A percentile compares a stretch with the other conserved stretches of the same genome.
Conservation (phyloP, 495 filamentous ascomycete genomes). For the Podospora bellae-mahoneyi region DNA sequence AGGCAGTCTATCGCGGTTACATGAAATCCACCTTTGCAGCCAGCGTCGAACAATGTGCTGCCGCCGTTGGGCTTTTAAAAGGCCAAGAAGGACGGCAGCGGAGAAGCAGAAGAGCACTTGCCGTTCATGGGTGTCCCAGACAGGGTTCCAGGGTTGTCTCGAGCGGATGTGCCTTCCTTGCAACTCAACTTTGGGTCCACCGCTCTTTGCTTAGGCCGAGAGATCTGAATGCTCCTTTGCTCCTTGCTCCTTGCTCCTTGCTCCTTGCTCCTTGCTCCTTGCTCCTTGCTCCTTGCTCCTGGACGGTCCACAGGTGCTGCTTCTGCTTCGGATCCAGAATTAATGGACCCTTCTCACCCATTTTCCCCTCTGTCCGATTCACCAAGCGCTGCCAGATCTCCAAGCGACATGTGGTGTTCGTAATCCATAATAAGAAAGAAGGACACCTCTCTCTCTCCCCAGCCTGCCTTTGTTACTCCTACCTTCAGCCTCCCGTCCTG, state of each 20-base stretch:
- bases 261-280: constrained; percentile 25
- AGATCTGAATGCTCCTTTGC: constrained; percentile 28
- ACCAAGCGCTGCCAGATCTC: background rate
- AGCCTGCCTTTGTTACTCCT: background rate
- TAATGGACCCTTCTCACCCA: constrained; percentile 12
- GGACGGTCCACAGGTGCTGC: constrained; percentile 4
- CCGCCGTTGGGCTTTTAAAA: background rate
- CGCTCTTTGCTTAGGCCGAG: constrained; percentile 22
- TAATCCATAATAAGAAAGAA: constrained; percentile 9
- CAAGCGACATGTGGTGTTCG: background rate
- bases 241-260: constrained; percentile 23
- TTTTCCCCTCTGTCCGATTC: constrained; percentile 3
- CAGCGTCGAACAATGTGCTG: background rate
- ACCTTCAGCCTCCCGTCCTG: background rate
- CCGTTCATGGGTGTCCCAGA: constrained; percentile 16
- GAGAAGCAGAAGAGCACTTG: constrained; percentile 26
- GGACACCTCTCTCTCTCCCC: background rate
- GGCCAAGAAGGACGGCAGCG: constrained; percentile 2
- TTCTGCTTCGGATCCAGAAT: constrained; percentile 16
- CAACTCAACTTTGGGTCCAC: constrained; percentile 22
- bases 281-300: constrained; percentile 25
- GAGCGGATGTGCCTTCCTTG: constrained; percentile 19
- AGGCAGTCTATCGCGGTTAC: background rate
- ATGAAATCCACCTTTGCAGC: background rate
- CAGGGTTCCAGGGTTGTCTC: constrained; percentile 19